A percentile compares a stretch with the other conserved stretches of the same genome.
phyloP scores from a whole-genome alignment of 176 grass and related monocot genomes.

The Paspalum notatum region DNA sequence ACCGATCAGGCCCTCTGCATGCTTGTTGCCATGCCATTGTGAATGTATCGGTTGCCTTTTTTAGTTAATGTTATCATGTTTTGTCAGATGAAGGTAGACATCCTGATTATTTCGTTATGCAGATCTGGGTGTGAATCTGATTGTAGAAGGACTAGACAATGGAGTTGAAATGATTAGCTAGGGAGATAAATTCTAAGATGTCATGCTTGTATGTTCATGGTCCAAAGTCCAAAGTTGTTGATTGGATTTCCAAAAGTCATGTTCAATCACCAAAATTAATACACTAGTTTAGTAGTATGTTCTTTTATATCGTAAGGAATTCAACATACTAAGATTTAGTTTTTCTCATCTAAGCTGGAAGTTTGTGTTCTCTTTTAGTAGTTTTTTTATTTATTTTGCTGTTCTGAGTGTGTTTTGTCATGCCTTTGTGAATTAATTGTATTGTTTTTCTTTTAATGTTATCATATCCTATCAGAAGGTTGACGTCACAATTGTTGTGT shows the following conservation, averaged over 20 bases:
- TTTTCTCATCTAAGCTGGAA: not conserved
- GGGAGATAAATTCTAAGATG: slow-evolving; percentile 12
- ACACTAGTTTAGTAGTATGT: not conserved
- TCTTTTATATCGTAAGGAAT: not conserved
- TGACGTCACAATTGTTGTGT: slow-evolving; percentile 14
- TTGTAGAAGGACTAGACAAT: not conserved
- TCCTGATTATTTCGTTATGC: slow-evolving; percentile 28
- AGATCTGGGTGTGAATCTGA: slow-evolving; percentile 7
- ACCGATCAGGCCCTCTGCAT: not conserved
- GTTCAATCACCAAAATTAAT: not conserved
- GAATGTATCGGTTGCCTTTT: not conserved
- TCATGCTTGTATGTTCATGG: slow-evolving; percentile 3
- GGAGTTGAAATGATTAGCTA: not conserved
- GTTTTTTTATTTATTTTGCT: slow-evolving; percentile 9
- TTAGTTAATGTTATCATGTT: not conserved
- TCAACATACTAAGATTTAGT: not conserved
- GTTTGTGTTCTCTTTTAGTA: not conserved
- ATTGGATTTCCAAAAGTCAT: slow-evolving; percentile 22
- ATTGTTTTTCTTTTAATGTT: not conserved
- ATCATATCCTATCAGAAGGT: not conserved
- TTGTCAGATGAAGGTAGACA: slow-evolving; percentile 10
- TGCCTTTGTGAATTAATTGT: not conserved
- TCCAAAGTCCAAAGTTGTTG: not conserved
- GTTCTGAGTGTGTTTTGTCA: not conserved
- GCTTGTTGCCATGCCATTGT: not conserved